These are phyloP conservation scores for Colletotrichum cuscutae DNA, from an alignment of 2,329 filamentous ascomycete species.

Conservation along the genomic window DNA sequence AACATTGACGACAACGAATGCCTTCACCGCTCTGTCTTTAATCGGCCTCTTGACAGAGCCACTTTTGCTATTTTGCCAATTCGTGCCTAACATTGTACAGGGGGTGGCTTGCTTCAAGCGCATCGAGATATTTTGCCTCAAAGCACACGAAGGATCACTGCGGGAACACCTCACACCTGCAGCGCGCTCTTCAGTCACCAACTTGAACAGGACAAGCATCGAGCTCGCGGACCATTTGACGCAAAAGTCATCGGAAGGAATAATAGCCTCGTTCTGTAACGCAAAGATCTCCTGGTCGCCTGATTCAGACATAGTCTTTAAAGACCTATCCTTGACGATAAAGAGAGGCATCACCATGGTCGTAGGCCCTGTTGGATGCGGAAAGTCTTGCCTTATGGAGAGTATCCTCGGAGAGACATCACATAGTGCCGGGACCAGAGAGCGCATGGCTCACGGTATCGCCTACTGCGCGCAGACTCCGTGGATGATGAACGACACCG, in stretches of 20 bases:
- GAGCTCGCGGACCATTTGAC: not conserved
- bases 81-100: conserved; percentile 3
- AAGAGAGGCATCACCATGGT: conserved; percentile 8
- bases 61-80: conserved; percentile 15
- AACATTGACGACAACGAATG: conserved; percentile 19
- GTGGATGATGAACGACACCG: conserved; percentile 21
- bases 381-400: conserved; percentile 16
- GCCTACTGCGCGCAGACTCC: conserved; percentile 26
- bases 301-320: not conserved
- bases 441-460: not conserved
- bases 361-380: conserved; percentile 15
- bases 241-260: too few species aligned
- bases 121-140: conserved; percentile 7
- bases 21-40: conserved; percentile 35
- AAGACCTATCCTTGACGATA: not conserved
- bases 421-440: not conserved
- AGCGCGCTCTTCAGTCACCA: not conserved
- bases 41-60: conserved; percentile 38
- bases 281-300: not conserved
- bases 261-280: not conserved
- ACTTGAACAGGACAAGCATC: not conserved
- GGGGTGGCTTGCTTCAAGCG: conserved; percentile 10
- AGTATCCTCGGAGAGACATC: conserved; percentile 19
- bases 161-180: not conserved
- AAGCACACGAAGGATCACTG: not conserved